Conservation (phyloP, 495 filamentous ascomycete genomes). For the Xylaria bambusicola region DNA sequence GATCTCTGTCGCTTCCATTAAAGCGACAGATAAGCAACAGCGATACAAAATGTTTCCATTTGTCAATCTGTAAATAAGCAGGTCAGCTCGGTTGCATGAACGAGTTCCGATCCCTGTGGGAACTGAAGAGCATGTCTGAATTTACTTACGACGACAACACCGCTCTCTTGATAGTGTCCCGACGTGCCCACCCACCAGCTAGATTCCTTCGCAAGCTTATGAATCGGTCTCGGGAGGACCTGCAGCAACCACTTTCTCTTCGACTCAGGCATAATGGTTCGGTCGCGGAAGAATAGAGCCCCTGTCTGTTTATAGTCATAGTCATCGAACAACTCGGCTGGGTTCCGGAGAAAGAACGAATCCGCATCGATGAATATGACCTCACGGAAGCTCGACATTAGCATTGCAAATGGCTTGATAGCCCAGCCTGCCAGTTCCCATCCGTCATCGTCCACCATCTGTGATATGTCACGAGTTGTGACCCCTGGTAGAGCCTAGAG, state of each 20-base stretch:
- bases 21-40: conserved; percentile 30
- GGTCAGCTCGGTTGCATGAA: background rate
- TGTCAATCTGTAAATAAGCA: conserved; percentile 19
- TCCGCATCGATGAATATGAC: conserved; percentile 38
- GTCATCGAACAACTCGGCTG: conserved; percentile 27
- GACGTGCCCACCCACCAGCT: conserved; percentile 31
- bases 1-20: conserved; percentile 24
- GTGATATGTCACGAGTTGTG: conserved; percentile 19
- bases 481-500: conserved; percentile 16
- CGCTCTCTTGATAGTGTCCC: conserved; percentile 33
- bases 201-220: conserved; percentile 25
- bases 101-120: background rate
- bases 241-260: conserved; percentile 32
- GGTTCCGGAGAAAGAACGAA: conserved; percentile 34
- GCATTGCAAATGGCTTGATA: conserved; percentile 36
- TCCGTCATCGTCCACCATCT: conserved; percentile 17
- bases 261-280: conserved; percentile 33
- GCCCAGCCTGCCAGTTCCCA: conserved; percentile 28
- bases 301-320: conserved; percentile 34
- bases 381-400: conserved; percentile 33
- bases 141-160: conserved; percentile 30
- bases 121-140: background rate
- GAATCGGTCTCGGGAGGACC: conserved; percentile 27
- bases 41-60: conserved; percentile 28
- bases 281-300: conserved; percentile 45